These are phyloP conservation scores for Nematodospora anomalae DNA, from an alignment of 1,139 yeast genomes.

Conservation along the genomic window DNA sequence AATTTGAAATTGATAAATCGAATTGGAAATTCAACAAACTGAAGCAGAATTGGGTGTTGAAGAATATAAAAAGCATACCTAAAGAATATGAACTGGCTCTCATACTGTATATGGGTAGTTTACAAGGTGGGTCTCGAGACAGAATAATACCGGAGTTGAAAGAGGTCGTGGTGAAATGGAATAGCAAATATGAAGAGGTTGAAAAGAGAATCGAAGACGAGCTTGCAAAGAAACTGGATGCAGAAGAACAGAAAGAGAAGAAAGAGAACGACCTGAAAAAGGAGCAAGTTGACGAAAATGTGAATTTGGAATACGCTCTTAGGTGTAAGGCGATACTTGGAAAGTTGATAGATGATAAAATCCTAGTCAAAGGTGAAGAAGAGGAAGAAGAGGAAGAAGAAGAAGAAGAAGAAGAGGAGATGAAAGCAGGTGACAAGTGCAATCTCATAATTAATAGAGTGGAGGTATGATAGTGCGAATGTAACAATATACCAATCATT, in stretches of 20 bases:
- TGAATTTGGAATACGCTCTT: constrained; percentile 13
- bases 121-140: constrained; percentile 72
- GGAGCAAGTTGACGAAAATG: constrained; percentile 18
- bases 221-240: constrained; percentile 26
- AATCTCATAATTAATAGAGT: constrained; percentile 19
- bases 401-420: constrained; percentile 15
- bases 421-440: constrained; percentile 1
- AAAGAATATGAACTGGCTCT: constrained; percentile 57
- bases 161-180: constrained; percentile 56
- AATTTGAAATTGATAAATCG: constrained; percentile 56
- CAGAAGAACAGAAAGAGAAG: constrained; percentile 14
- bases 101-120: constrained; percentile 57
- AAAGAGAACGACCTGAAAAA: constrained; percentile 18
- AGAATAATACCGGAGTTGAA: constrained; percentile 57
- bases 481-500: background rate
- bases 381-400: constrained; percentile 13
- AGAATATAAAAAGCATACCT: constrained; percentile 60
- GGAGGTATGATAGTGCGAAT: constrained; percentile 13
- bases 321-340: constrained; percentile 14
- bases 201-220: constrained; percentile 40
- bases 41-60: constrained; percentile 89
- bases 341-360: constrained; percentile 12
- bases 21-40: constrained; percentile 93
- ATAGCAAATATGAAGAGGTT: constrained; percentile 43
- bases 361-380: constrained; percentile 13